Base-by-base conservation (phyloP, 176 grass and related monocot species). In the Calamus simplicifolius region DNA sequence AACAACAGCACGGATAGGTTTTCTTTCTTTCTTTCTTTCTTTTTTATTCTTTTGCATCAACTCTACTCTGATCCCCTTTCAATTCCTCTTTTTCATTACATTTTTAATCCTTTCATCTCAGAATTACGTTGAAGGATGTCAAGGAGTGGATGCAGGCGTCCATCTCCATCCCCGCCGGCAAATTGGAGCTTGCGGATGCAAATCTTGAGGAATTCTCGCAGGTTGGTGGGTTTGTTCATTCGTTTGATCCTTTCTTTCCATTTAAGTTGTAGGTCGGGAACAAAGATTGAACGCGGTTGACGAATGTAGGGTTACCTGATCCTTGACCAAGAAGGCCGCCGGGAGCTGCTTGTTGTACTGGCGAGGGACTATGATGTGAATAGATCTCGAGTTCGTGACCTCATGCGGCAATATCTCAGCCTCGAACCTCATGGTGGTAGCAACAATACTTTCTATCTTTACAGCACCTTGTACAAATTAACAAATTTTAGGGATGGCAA, bases 341-440 rank as follows among this genome's bases (percentile, higher is more conserved):
- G 51, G 61, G 74, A 79, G 68, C 57, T 95, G 67, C 85, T 95
- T 25, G 68, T 88, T 18, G 81, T 71, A 64, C 82, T 95, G 3
- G 79, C 86, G 50, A 70, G 52, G 62, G 86, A 95, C 50, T 95
- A 87, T 64, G 91, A 95, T 69, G 80, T 95, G 58, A 80, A 85
- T 75, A 74, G 86, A 57, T 65, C 63, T 49, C 63, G 70, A 48
- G 80, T 95, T 43, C 73, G 77, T 54, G 80, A 95, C 19, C 79
- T 95, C 35, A 81, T 95, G 75, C 75, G 67, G 2, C 82, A 95
- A 68, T 95, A 95, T 63, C 52, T 87, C 56, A 84, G 75, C 64
- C 63, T 77, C 23, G 67, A 84, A 54, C 68, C 72, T 49, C 67
- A 76, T 50, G 66, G 29, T 66, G 59, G 51, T 71, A 5, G 10